A percentile compares a stretch with the other conserved stretches of the same genome.
Conservation (phyloP, 2,329 filamentous ascomycete genomes). For the Herpotrichia juniperi region DNA sequence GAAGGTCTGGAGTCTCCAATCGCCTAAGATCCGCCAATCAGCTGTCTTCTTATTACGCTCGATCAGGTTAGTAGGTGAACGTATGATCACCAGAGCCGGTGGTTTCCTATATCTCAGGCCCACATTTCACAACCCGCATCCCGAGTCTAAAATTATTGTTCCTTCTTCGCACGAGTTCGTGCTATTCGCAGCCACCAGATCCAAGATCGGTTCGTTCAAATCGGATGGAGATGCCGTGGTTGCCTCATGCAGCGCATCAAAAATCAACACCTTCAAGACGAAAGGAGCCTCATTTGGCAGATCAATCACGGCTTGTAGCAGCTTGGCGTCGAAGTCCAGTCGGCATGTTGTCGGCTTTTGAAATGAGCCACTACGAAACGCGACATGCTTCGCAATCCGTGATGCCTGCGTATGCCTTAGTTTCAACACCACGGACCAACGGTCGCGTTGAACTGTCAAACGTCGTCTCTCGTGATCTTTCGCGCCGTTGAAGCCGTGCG, state of each 20-base stretch:
- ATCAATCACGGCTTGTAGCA: slow-evolving; percentile 1
- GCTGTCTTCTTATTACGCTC: neutral
- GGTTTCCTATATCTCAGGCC: neutral
- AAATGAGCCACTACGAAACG: neutral
- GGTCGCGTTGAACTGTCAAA: neutral
- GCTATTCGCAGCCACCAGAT: neutral
- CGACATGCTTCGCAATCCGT: neutral
- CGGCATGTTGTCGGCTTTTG: neutral
- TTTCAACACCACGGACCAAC: neutral
- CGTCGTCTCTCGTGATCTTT: neutral
- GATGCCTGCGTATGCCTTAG: neutral
- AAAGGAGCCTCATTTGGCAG: neutral
- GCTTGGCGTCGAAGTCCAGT: neutral
- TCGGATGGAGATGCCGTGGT: neutral
- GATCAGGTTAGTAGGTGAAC: neutral
- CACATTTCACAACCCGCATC: too few species aligned
- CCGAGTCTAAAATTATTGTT: neutral
- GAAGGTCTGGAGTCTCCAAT: neutral
- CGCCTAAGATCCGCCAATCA: neutral
- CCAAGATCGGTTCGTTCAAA: neutral
- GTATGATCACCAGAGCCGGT: neutral
- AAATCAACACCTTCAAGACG: neutral
- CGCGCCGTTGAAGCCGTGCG: neutral
- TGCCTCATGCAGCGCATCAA: neutral
- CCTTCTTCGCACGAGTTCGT: neutral